These are phyloP conservation scores for Populus davidiana DNA, from an alignment of 345 rosid genomes.

Conservation along the genomic window DNA sequence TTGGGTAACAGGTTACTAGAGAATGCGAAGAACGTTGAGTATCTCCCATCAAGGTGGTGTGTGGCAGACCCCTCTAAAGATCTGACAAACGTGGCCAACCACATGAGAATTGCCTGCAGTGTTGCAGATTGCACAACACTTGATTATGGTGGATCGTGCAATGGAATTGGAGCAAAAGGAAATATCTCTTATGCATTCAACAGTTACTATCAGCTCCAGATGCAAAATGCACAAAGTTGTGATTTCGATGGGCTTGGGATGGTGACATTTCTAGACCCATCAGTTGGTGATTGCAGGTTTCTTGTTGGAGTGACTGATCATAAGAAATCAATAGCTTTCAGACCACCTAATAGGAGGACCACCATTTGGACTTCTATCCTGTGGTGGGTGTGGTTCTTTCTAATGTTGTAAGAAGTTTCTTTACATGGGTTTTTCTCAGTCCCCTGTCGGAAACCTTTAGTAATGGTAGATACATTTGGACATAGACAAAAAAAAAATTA, in stretches of 20 bases:
- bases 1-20: constrained; percentile 62
- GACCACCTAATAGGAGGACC: constrained; percentile 29
- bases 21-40: constrained; percentile 67
- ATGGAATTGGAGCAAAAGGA: constrained; percentile 73
- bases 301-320: constrained; percentile 78
- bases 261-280: constrained; percentile 82
- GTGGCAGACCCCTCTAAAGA: constrained; percentile 74
- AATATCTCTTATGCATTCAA: constrained; percentile 91
- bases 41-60: constrained; percentile 94
- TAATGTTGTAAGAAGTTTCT: constrained; percentile 28
- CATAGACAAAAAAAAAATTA: constrained; percentile 14
- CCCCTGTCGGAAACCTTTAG: constrained; percentile 30
- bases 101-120: constrained; percentile 70
- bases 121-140: constrained; percentile 92
- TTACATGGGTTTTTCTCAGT: constrained; percentile 30
- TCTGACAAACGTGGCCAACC: constrained; percentile 61
- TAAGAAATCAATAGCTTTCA: constrained; percentile 33
- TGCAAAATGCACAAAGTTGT: constrained; percentile 77
- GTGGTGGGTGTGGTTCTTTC: constrained; percentile 38
- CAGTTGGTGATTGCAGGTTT: constrained; percentile 83
- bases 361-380: constrained; percentile 32
- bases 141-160: constrained; percentile 83
- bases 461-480: neutral
- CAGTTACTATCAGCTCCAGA: constrained; percentile 85
- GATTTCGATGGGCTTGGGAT: constrained; percentile 88